Conservation (phyloP, 1,284 basidiomycete species). For the Trichosporon ovoides region DNA sequence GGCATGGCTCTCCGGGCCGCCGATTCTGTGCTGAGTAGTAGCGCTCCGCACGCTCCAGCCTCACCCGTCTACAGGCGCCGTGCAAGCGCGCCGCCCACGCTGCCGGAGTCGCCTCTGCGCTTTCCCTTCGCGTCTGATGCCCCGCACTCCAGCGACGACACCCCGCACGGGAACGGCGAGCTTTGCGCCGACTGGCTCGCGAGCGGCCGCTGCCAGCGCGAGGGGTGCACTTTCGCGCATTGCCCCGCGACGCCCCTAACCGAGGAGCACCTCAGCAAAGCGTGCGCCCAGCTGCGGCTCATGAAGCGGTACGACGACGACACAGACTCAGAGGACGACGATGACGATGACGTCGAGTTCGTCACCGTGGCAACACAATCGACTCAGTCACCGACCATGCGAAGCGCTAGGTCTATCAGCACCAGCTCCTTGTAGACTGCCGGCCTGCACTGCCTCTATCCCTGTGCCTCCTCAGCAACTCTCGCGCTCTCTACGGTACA, state of each 20-base stretch:
- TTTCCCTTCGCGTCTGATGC: background rate
- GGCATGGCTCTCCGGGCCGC: too few species aligned
- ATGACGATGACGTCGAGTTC: constrained; percentile 4
- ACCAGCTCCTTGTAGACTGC: background rate
- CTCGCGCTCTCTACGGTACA: too few species aligned
- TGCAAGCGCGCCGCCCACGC: background rate
- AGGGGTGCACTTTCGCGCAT: constrained; percentile 16
- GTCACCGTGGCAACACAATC: background rate
- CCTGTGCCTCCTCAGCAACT: too few species aligned
- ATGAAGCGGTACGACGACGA: background rate
- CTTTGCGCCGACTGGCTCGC: constrained; percentile 14
- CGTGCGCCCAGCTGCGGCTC: constrained; percentile 17
- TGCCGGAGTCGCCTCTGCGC: background rate
- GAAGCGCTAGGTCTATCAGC: background rate
- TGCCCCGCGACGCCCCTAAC: constrained; percentile 17
- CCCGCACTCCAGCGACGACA: background rate
- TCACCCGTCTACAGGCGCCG: background rate
- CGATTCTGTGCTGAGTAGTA: background rate
- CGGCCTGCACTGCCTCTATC: background rate
- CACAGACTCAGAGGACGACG: constrained; percentile 3
- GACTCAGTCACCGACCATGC: background rate
- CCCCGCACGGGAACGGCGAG: background rate
- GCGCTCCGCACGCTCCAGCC: background rate
- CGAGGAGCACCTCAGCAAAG: constrained; percentile 21
- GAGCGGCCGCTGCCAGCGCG: constrained; percentile 14